Evolutionary conservation across 441 rosid genomes (phyloP), one percentile per base, ranked within the genome.

Genomic region (Pelargonium fulgidum): DNA sequence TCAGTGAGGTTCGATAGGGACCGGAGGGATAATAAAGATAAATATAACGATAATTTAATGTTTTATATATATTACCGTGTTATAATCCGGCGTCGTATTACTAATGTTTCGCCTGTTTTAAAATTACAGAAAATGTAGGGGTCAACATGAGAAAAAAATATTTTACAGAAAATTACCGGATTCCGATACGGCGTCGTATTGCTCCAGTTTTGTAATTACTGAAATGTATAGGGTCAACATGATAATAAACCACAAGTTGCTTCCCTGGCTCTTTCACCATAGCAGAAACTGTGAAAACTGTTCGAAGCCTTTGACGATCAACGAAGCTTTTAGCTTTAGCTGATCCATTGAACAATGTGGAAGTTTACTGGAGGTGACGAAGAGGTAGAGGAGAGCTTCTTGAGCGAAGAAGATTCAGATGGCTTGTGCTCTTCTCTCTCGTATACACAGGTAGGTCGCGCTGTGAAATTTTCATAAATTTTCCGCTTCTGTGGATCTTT

Each of bases 361-460:
- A 89, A 76, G 75, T 75, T 89, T 64, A 83, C 84, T 0, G 86
- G 82, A 2, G 86, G 80, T 26, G 88, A 80, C 65, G 89, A 75
- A 16, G 86, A 65, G 0, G 68, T 77, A 71, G 76, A 59, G 17
- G 88, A 86, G 73, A 72, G 73, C 33, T 78, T 88, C 59, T 72
- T 85, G 44, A 29, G 12, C 3, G 91, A 74, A 17, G 87, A 88
- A 62, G 90, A 87, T 75, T 83, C 89, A 16, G 90, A 86, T n/a
- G 88, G 85, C 62, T 33, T 81, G 62, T 88, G 83, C 62, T 17
- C 62, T 69, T 81, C 89, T 66, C 92, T 92, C 76, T 82, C 94
- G 70, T 4, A 78, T 16, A 81, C 81, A 44, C 97, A 89, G 94
- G 96, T 85, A 50, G n/a, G 1, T 20, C 22, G 7, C 17, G 42